Evolutionary conservation across 176 grass and related monocot species (phyloP).

Genomic region (Alopecurus myosuroides): DNA sequence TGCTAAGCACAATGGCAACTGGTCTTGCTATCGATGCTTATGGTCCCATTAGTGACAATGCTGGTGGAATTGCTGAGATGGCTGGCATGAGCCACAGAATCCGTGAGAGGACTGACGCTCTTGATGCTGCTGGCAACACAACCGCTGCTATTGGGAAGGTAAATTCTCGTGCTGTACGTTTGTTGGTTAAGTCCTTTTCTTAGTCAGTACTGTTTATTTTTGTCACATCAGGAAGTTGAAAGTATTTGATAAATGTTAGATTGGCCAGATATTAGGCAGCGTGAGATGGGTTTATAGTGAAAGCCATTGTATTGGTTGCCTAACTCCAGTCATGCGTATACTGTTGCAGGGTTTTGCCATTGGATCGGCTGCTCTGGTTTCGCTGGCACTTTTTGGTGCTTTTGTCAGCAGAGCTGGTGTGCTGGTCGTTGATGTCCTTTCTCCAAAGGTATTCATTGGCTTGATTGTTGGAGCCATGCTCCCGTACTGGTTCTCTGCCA

Average conservation of each 20-base stretch:
- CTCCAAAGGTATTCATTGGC: conserved; percentile 87
- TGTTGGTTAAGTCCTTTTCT: background rate
- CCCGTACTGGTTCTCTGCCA: conserved; percentile 94
- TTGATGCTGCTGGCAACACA: conserved; percentile 91
- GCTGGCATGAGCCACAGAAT: conserved; percentile 96
- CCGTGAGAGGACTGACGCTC: conserved; percentile 89
- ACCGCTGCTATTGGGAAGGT: conserved; percentile 96
- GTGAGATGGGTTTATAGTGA: background rate
- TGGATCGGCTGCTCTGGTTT: conserved; percentile 84
- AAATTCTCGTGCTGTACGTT: background rate
- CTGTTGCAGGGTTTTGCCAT: conserved; percentile 76
- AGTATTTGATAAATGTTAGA: background rate
- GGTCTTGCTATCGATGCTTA: conserved; percentile 89
- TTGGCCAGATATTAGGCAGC: background rate
- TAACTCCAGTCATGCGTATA: background rate
- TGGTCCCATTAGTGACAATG: conserved; percentile 95
- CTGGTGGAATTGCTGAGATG: conserved; percentile 96
- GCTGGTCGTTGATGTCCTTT: conserved; percentile 69
- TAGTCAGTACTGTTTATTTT: background rate
- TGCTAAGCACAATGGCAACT: conserved; percentile 94
- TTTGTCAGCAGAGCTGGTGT: conserved; percentile 84
- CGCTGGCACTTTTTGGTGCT: conserved; percentile 77
- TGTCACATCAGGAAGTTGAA: background rate
- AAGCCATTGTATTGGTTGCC: background rate
- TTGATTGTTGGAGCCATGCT: conserved; percentile 91